These are phyloP conservation scores for Candida andamanensis DNA, from an alignment of 805 yeast genomes.

Conservation along the genomic window DNA sequence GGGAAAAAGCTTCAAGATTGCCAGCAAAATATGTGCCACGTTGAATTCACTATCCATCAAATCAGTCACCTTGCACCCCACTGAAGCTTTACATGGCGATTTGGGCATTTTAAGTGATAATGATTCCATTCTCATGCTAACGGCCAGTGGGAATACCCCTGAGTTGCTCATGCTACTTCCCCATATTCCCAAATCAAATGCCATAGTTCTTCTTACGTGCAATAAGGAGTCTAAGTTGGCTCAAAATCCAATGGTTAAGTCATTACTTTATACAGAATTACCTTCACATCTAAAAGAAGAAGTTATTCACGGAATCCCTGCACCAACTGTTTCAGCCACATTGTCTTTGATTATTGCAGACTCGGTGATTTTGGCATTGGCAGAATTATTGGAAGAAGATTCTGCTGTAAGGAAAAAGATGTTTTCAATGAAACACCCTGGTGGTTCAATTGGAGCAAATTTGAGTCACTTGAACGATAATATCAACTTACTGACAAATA, in stretches of 20 bases:
- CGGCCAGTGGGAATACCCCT: slow-evolving; percentile 81
- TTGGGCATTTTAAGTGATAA: slow-evolving; percentile 59
- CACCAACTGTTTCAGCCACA: slow-evolving; percentile 84
- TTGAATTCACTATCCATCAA: slow-evolving; percentile 72
- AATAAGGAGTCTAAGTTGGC: slow-evolving; percentile 52
- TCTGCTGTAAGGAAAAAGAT: slow-evolving; percentile 44
- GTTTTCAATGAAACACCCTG: slow-evolving; percentile 79
- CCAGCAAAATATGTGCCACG: slow-evolving; percentile 74
- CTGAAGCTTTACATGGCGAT: slow-evolving; percentile 90
- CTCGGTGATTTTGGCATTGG: slow-evolving; percentile 67
- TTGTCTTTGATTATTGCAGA: slow-evolving; percentile 72
- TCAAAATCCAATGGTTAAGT: slow-evolving; percentile 41
- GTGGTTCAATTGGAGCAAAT: slow-evolving; percentile 77
- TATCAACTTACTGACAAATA: slow-evolving; percentile 7
- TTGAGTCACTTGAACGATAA: slow-evolving; percentile 31
- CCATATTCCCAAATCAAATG: slow-evolving; percentile 49
- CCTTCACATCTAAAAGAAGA: slow-evolving; percentile 56
- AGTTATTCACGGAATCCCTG: slow-evolving; percentile 70
- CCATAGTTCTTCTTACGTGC: slow-evolving; percentile 62
- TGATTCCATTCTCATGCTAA: slow-evolving; percentile 59
- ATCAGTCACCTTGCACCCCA: slow-evolving; percentile 67
- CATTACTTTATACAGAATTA: slow-evolving; percentile 58
- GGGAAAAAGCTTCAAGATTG: slow-evolving; percentile 81
- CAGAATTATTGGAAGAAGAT: slow-evolving; percentile 62
- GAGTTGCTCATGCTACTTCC: slow-evolving; percentile 59